Base-by-base conservation (phyloP, 495 filamentous ascomycete genomes). In the Cenococcum geophilum region DNA sequence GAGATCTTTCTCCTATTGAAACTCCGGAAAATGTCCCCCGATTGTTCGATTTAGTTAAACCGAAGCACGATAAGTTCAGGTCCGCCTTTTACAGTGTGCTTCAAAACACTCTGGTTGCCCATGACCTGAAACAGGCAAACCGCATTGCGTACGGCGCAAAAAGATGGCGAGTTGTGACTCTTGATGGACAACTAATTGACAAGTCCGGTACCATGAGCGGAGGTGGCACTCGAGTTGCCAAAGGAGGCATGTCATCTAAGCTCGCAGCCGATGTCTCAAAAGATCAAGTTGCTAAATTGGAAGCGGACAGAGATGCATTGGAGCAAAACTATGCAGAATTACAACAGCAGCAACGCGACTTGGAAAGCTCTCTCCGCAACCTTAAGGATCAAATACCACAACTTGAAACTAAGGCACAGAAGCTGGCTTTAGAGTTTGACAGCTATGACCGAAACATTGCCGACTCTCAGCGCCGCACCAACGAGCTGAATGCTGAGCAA, bases 151-250 rank as follows among this genome's bases (percentile, higher is more conserved):
- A 97, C 67, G 93, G 93, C 50, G 88, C 87, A 43, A 86, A 82
- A 70, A 79, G 95, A 65, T 97, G 93, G 92, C 83, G 93, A 66
- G 95, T 98, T 1, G 93, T 98, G 23, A 97, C 95, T 0, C 82
- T 97, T 27, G 88, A 92, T 67, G 93, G 93, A 20, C 91, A 96
- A 69, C 81, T 98, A 51, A 97, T 98, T 60, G 93, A 98, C 74
- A 92, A 90, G 65, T 95, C 91, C 1, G 93, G 93, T 76, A 97
- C 93, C 9, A 97, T 98, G 95, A 95, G 88, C 63, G 93, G 93
- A 76, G 93, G 93, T 78, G 93, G 93, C 45, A 91, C 80, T 37
- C 89, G 86, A 37, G 87, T 91, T 40, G 89, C 92, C 59, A 88
- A 84, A 61, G 95, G 95, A 1, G 83, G 86, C 51, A 98, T 98